Conservation (phyloP, 1,284 basidiomycete genomes). For the Malassezia yamatoensis region DNA sequence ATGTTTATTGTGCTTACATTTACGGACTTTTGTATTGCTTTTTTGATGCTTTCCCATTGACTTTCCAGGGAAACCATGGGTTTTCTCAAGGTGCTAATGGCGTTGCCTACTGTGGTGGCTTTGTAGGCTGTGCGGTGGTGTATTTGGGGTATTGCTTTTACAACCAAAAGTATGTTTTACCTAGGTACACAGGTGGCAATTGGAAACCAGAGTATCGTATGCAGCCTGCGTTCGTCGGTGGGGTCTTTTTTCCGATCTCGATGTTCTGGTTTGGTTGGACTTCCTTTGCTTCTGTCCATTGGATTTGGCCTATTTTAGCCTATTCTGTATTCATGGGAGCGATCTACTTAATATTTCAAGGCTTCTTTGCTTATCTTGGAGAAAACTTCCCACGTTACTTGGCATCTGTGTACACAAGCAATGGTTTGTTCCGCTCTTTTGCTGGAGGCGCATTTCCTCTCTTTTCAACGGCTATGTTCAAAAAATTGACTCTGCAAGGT, state of each 20-base stretch:
- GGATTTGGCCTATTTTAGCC: conserved; percentile 45
- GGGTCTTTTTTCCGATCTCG: conserved; percentile 61
- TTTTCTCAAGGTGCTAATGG: conserved; percentile 19
- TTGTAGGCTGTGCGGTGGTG: conserved; percentile 10
- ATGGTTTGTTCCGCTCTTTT: conserved; percentile 20
- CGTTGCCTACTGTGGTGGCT: conserved; percentile 19
- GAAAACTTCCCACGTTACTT: conserved; percentile 10
- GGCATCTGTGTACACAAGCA: conserved; percentile 23
- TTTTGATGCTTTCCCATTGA: conserved; percentile 22
- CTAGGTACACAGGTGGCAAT: conserved; percentile 11
- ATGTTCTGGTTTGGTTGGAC: conserved; percentile 54
- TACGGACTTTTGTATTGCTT: conserved; percentile 20
- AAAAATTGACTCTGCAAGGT: conserved; percentile 9
- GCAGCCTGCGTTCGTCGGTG: conserved; percentile 54
- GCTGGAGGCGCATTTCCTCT: conserved; percentile 22
- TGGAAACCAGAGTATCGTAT: conserved; percentile 50
- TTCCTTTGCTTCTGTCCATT: conserved; percentile 30
- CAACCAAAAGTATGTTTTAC: conserved; percentile 11
- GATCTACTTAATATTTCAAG: conserved; percentile 5
- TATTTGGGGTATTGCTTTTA: conserved; percentile 15
- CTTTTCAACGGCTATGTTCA: conserved; percentile 7
- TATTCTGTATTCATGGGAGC: conserved; percentile 25
- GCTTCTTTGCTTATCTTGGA: conserved; percentile 8
- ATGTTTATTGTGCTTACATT: conserved; percentile 16
- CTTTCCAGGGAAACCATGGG: conserved; percentile 17